Evolutionary conservation across 352 stramenopile species (phyloP), one percentile per base, ranked within the genome.

Genomic region (Pythium aquatile): DNA sequence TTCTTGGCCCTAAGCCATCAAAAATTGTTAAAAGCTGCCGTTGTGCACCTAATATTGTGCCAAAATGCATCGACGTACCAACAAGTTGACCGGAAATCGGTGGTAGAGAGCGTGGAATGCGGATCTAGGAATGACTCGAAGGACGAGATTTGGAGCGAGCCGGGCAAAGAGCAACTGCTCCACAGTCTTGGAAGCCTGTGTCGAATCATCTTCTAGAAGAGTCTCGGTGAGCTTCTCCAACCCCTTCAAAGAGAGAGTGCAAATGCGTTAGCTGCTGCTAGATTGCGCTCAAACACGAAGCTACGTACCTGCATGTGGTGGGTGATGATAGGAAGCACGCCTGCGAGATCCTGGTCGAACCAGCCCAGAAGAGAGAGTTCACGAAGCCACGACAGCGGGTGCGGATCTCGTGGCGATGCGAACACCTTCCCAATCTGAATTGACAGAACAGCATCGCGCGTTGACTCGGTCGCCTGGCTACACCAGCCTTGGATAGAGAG

Each of bases 141-240:
- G 69, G 9, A 90, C 72, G 16, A 92, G 62, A 24, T 87, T 72
- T 0, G 83, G 81, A 3, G 79, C 78, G 5, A 92, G 65, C 4
- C 78, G 72, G 30, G 75, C 74, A 73, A 92, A 92, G 26, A 92
- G 60, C 3, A 92, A 61, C 3, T 58, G 63, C 53, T 90, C 79
- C 20, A 87, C 70, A 6, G 63, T 61, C 47, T 60, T 67, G 10
- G 66, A 55, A 1, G 77, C 61, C 5, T 60, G 62, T 13, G 58
- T 11, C 3, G 80, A 87, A 11, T 76, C 55, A 51, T 88, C 75
- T 32, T 81, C 65, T 24, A 92, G 53, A 0, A 86, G 20, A 0
- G 71, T 66, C 52, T 91, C 81, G 2, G 48, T 82, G 28, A 92
- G 69, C 2, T 69, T 69, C 2, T 76, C 56, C 30, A 81, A 57